Conservation (phyloP, 2,329 filamentous ascomycete genomes). For the Decorospora gaudefroyi region DNA sequence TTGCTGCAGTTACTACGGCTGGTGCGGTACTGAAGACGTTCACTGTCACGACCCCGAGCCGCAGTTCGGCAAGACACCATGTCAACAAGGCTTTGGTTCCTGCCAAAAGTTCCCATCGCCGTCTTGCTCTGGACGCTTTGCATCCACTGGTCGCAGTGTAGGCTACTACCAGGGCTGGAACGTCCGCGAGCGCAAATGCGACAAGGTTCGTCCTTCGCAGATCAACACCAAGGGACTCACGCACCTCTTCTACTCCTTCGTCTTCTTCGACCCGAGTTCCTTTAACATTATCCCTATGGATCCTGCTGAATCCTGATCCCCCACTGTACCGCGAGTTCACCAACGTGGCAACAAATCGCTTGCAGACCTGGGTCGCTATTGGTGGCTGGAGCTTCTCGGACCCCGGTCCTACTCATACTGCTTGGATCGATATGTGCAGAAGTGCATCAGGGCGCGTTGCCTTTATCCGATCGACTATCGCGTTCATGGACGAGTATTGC, state of each 20-base stretch:
- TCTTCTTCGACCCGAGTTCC: constrained; percentile 18
- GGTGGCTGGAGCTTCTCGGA: background rate
- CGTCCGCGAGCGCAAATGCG: background rate
- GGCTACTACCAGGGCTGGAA: constrained; percentile 48
- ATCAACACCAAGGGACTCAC: constrained; percentile 41
- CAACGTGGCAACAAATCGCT: background rate
- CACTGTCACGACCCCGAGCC: constrained; percentile 26
- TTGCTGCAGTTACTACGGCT: constrained; percentile 25
- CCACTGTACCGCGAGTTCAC: background rate
- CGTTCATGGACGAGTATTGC: constrained; percentile 49
- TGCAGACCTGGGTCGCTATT: constrained; percentile 1
- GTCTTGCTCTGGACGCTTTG: constrained; percentile 29
- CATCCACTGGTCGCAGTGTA: constrained; percentile 38
- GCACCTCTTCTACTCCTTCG: constrained; percentile 43
- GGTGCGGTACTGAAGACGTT: constrained; percentile 25
- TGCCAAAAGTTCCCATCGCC: constrained; percentile 34
- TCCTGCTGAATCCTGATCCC: background rate
- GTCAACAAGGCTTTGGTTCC: constrained; percentile 45
- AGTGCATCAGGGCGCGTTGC: too few species aligned
- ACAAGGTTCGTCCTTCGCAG: constrained; percentile 28
- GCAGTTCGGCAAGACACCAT: constrained; percentile 24
- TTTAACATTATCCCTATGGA: background rate
- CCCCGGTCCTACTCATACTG: background rate
- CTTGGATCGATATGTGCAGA: constrained; percentile 5
- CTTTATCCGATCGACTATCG: constrained; percentile 48